Conservation (phyloP, 1,284 basidiomycete species). For the Xerocomus amazonicus region DNA sequence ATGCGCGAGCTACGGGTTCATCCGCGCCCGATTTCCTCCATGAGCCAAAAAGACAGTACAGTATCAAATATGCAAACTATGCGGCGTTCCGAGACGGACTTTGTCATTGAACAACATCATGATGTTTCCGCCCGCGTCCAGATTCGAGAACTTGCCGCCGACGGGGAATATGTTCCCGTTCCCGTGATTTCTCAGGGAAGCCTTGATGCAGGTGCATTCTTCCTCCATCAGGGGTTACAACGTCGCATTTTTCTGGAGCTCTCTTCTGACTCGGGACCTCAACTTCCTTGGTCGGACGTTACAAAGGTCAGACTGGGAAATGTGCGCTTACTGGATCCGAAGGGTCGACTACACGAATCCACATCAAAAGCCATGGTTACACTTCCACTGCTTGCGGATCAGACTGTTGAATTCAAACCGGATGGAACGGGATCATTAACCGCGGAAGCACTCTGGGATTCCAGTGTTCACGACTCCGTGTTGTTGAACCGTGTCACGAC, state of each 20-base stretch:
- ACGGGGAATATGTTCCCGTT: constrained; percentile 83
- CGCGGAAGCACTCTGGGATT: constrained; percentile 87
- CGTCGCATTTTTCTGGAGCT: constrained; percentile 76
- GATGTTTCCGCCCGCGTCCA: constrained; percentile 86
- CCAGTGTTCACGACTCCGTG: constrained; percentile 84
- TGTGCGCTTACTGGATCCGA: constrained; percentile 79
- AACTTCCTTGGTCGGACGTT: constrained; percentile 83
- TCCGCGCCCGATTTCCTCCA: constrained; percentile 32
- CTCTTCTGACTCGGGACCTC: constrained; percentile 84
- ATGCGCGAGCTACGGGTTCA: constrained; percentile 65
- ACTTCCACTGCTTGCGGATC: constrained; percentile 71
- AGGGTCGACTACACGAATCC: constrained; percentile 77
- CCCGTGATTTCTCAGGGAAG: constrained; percentile 76
- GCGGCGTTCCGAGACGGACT: constrained; percentile 89
- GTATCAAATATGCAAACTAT: constrained; percentile 59
- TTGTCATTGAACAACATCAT: constrained; percentile 85
- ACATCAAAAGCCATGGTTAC: constrained; percentile 64
- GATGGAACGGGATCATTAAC: constrained; percentile 77
- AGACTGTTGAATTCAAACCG: constrained; percentile 67
- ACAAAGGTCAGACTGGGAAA: constrained; percentile 78
- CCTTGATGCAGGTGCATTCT: constrained; percentile 84
- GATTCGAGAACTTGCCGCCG: constrained; percentile 81
- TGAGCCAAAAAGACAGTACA: constrained; percentile 32
- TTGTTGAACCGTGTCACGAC: constrained; percentile 85
- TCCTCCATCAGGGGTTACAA: constrained; percentile 91